Evolutionary conservation across 2,329 filamentous ascomycete genomes (phyloP), one percentile per base, ranked within the genome.

Genomic region (Neopestalotiopsis sp.): DNA sequence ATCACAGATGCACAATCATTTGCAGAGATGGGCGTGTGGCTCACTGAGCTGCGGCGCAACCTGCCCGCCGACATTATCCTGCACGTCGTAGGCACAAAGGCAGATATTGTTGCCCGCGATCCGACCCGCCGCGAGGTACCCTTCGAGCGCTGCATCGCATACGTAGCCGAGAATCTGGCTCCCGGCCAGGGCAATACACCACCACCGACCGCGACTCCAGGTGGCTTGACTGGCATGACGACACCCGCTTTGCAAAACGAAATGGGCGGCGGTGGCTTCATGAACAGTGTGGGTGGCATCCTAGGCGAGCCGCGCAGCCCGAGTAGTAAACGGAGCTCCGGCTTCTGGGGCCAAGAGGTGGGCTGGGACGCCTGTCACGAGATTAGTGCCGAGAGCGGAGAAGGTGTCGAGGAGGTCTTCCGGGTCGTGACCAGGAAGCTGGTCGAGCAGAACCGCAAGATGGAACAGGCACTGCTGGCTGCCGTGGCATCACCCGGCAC

Each of bases 321-420:
- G 59, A 87, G 85, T 74, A 89, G 87, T 61, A 91, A 91, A 78
- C 84, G 90, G 57, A 92, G 89, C 75, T 92, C 89, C 49, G 92
- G 92, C 1, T 94, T 94, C 81, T 98, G 95, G 95, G 94, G 92
- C 28, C 93, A 96, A 79, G 95, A 98, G 77, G 90, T 94, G 5
- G 94, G 95, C 66, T 98, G 95, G 95, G 95, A 98, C 76, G 97
- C 94, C 71, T 98, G 95, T 79, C 96, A 98, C 80, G 96, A 99
- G 83, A 95, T 99, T 77, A 95, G 91, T 74, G 95, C 95, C 62
- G 95, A 97, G 84, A 94, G 92, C 76, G 95, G 95, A 68, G 95
- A 98, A 84, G 95, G 95, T 20, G 95, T 99, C 20, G 96, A 98
- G 75, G 96, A 98, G 81, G 94, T 99, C 0, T 98, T 98, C 75